Evolutionary conservation across 2,329 filamentous ascomycete species (phyloP).

Genomic region (Exserohilum turcica): DNA sequence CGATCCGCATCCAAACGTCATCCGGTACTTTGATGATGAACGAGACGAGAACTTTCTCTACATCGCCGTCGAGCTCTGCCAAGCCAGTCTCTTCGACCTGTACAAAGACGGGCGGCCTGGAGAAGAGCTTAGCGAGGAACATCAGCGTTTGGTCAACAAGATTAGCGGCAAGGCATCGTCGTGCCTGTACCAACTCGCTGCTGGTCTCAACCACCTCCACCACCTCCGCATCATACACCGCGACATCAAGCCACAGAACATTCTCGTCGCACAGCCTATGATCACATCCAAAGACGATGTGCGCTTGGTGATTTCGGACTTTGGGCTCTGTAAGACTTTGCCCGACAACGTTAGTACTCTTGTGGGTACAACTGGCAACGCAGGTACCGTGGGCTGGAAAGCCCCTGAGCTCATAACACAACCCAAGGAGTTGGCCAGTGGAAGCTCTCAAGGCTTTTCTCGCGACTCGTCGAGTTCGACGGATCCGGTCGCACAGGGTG

Average conservation of each 20-base stretch:
- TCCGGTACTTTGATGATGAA: slow-evolving; percentile 93
- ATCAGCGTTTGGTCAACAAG: slow-evolving; percentile 70
- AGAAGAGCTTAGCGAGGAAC: slow-evolving; percentile 61
- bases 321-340: slow-evolving; percentile 95
- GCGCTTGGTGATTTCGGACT: slow-evolving; percentile 94
- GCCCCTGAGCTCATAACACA: slow-evolving; percentile 86
- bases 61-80: slow-evolving; percentile 92
- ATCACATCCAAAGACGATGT: slow-evolving; percentile 72
- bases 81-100: slow-evolving; percentile 89
- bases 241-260: slow-evolving; percentile 97
- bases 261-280: slow-evolving; percentile 75
- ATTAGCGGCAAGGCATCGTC: slow-evolving; percentile 77
- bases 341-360: slow-evolving; percentile 95
- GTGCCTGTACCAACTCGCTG: slow-evolving; percentile 85
- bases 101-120: slow-evolving; percentile 66
- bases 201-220: slow-evolving; percentile 87
- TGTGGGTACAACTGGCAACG: slow-evolving; percentile 90
- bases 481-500: slow-evolving; percentile 66
- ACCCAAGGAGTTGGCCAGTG: slow-evolving; percentile 50
- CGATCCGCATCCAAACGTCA: slow-evolving; percentile 94
- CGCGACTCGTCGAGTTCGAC: slow-evolving; percentile 49
- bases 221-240: slow-evolving; percentile 93
- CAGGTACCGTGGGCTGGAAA: slow-evolving; percentile 94
- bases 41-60: slow-evolving; percentile 89
- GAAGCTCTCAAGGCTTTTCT: slow-evolving; percentile 52